Conservation (phyloP, 805 yeast species). For the Lipomyces sp. region DNA sequence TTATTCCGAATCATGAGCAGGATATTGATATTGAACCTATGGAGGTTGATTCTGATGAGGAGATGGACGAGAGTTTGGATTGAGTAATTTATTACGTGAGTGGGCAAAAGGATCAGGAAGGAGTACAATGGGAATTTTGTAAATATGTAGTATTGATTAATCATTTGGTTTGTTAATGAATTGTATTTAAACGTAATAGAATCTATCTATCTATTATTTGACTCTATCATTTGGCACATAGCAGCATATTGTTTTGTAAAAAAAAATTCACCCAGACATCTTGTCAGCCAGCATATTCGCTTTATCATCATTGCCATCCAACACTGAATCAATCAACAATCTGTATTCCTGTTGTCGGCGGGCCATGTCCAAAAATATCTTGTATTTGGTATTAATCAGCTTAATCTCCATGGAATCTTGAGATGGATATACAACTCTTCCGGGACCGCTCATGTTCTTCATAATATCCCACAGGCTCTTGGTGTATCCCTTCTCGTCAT, state of each 20-base stretch:
- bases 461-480: constrained; percentile 76
- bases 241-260: neutral
- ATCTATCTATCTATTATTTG: neutral
- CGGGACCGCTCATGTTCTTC: constrained; percentile 83
- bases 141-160: neutral
- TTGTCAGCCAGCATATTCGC: neutral
- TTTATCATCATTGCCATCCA: constrained; percentile 12
- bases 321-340: constrained; percentile 58
- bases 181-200: neutral
- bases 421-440: constrained; percentile 74
- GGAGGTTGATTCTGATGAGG: constrained; percentile 42
- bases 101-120: neutral
- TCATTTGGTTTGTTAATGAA: neutral
- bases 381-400: constrained; percentile 77
- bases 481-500: constrained; percentile 45
- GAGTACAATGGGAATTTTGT: neutral
- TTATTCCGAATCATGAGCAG: constrained; percentile 80
- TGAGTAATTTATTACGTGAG: neutral
- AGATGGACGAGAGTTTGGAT: constrained; percentile 37
- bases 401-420: constrained; percentile 65
- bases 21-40: constrained; percentile 44
- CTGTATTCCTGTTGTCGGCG: constrained; percentile 79
- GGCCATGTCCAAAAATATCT: constrained; percentile 86
- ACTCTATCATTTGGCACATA: neutral
- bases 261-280: neutral